Conservation (phyloP, 768 basidiomycete genomes). For the Tylopilus plumbeoviolaceoides region DNA sequence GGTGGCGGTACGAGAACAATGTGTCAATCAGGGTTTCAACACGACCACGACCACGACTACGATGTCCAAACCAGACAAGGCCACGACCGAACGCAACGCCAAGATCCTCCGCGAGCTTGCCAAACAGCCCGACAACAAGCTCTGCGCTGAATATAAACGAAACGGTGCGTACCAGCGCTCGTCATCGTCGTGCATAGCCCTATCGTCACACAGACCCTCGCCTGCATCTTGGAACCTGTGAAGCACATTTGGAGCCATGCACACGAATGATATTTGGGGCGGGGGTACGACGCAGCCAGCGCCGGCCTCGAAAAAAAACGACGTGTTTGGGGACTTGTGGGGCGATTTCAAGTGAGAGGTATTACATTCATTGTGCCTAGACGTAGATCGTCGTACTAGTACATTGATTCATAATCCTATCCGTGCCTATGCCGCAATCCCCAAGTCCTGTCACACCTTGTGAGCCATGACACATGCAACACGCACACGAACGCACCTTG, state of each 20-base stretch:
- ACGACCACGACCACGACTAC: neutral
- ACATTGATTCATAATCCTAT: too few relatives aligned
- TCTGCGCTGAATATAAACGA: conserved; percentile 95
- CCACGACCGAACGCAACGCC: conserved; percentile 77
- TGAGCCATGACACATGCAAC: too few relatives aligned
- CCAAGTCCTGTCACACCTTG: too few relatives aligned
- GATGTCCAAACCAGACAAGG: conserved; percentile 67
- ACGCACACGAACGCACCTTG: too few relatives aligned
- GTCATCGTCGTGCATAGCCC: too few relatives aligned
- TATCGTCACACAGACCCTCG: conserved; percentile 65
- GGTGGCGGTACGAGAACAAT: too few relatives aligned
- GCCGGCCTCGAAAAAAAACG: conserved; percentile 57
- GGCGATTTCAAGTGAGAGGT: conserved; percentile 64
- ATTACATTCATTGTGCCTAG: too few relatives aligned
- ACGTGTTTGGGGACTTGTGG: conserved; percentile 82
- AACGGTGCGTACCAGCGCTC: conserved; percentile 58
- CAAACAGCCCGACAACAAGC: conserved; percentile 86
- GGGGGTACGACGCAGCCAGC: conserved; percentile 24
- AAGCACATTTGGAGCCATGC: conserved; percentile 22
- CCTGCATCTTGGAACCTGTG: conserved; percentile 97
- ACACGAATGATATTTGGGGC: conserved; percentile 62
- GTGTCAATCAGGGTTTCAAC: conserved; percentile 1
- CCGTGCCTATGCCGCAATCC: too few relatives aligned
- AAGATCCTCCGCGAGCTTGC: conserved; percentile 81
- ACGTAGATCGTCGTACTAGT: too few relatives aligned